Evolutionary conservation across 805 yeast genomes (phyloP), one percentile per base, ranked within the genome.

Genomic region (Metschnikowia dekortorum): DNA sequence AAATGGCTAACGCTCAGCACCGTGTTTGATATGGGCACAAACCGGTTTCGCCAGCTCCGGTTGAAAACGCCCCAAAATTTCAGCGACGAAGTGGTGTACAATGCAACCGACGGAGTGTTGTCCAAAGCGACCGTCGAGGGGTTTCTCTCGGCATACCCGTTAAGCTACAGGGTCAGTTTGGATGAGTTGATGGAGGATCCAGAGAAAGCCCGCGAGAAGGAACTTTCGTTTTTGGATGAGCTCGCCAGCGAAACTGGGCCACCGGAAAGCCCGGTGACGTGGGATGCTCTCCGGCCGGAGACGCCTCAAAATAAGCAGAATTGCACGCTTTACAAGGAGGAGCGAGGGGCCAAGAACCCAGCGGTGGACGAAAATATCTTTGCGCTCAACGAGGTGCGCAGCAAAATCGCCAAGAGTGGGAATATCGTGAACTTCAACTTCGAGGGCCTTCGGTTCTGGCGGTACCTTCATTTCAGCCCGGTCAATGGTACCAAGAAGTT

Each of bases 401-500:
- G 69, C 4, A 65, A 57, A 42, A 68, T 70, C 1, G 35, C 59
- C 33, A 73, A 71, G 46, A 69, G 73, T 43, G 70, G 62, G 30
- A 67, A 50, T 50, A 76, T 71, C 33, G 70, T 78, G 39, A 81
- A 75, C 61, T 74, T 75, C 57, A 69, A 72, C 47, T 61, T 65
- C 7, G 69, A 74, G 32, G 81, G 79, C 44, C 63, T 77, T 14
- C 64, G 66, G 51, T 78, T 77, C 58, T 84, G 85, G 90, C 81
- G 72, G 57, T 67, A 74, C 40, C 61, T 87, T 57, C 78, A 80
- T 51, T 72, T 86, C 45, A 75, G 76, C 40, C 88, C 92, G 0
- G 57, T 77, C 7, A 62, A 64, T 26, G 76, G 75, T 1, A 64
- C 68, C 1, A 84, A 85, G 53, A 69, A 78, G 51, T 78, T 84